Evolutionary conservation across 2,329 filamentous ascomycete species (phyloP), one percentile per base, ranked within the genome.

Genomic region (Monilinia polystroma): DNA sequence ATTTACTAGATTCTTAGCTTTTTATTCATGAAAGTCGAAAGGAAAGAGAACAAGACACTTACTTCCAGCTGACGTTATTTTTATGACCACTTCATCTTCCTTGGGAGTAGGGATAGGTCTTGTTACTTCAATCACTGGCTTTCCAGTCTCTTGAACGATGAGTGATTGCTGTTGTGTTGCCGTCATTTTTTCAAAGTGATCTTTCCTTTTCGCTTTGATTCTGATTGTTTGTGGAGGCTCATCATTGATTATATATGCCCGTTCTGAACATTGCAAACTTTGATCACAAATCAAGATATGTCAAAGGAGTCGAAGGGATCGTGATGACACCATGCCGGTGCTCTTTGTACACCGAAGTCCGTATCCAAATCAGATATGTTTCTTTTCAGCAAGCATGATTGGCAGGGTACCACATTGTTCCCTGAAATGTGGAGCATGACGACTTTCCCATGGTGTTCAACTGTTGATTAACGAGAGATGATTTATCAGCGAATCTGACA

Each of bases 81-180:
- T 78, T 63, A 82, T 47, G 4, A 77, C 77, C 16, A 81, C 70
- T 68, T 81, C 71, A 57, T 73, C 69, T 32, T 70, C 64, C 20
- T 70, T 73, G 7, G 78, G 77, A 29, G 74, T 67, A 7, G 75
- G 77, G 49, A 78, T 70, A 29, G 75, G 71, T 5, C 69, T 54
- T 35, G 72, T 66, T 16, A 59, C 66, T 43, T 70, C 63, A 7
- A 66, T 63, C 18, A 76, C 63, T 6, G 74, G 74, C 64, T 74
- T 73, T 32, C 71, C 73, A 32, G 75, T 43, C 54, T 72, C 72
- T 14, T 67, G 65, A 29, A 77, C 59, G 18, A 73, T 23, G 29
- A 77, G 53, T 12, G 74, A 72, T 58, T 72, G 73, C 68, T 77
- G 75, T 68, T 77, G 75, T 26, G 68, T 70, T 65, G 64, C 60